Evolutionary conservation across 495 filamentous ascomycete genomes (phyloP), one percentile per base, ranked within the genome.

Genomic region (Durotheca rogersii): DNA sequence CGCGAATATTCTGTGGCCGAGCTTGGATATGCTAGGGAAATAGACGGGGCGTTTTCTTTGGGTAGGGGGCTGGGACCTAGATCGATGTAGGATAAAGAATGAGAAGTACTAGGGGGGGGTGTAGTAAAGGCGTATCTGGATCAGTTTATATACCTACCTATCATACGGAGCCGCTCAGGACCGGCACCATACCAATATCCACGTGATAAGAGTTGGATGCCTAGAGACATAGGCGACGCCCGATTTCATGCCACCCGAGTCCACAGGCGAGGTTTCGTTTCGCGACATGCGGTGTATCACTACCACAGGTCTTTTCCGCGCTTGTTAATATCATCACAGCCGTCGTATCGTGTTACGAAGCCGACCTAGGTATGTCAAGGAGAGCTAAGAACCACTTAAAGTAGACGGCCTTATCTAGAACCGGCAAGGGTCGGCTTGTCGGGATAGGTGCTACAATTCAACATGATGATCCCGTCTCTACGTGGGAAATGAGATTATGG

Each of bases 1-100:
- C 19, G 35, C 30, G 20, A 53, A 41, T 31, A 32, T 47, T 12
- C 16, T 41, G 32, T 53, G 51, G 51, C 51, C 51, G 20, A 36
- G 19, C 14, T 31, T 38, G 33, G 36, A 37, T 19, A 35, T 19
- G 30, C 30, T 17, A 17, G 51, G 20, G n/a, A 34, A 30, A 21
- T 19, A 16, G 30, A 23, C 10, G 17, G 23, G 20, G 2, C 11
- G n/a, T 2, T 6, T 12, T 19, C 21, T n/a, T 17, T 29, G 1
- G 1, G 6, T 9, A 15, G 7, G 21, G 20, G 12, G 11, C 3
- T 27, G 20, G 21, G n/a, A n/a, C n/a, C n/a, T n/a, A n/a, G n/a
- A 27, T 27, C 23, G 9, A 27, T 4, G 9, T 9, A 27, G 4
- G 4, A 27, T 27, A 9, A 4, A 38, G 10, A 19, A 21, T 20